Base-by-base conservation (phyloP, 2,329 filamentous ascomycete species). In the Penicillium sp. region DNA sequence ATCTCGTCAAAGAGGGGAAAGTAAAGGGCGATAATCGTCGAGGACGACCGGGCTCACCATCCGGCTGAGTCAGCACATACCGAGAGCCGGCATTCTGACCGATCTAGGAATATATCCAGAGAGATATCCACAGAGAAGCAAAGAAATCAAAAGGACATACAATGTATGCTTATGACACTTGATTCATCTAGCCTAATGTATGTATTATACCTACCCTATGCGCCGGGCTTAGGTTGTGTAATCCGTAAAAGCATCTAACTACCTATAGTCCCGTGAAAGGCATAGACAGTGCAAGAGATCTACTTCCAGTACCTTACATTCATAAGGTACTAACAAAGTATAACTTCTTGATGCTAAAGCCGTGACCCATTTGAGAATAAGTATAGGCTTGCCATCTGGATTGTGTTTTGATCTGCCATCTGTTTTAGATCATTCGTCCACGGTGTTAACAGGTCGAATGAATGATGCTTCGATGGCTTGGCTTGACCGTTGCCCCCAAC, bases 391-490 rank as follows among this genome's bases (percentile, higher is more conserved):
- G 31, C 32, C 28, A 27, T 15, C 23, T 25, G 38, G 38, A 33
- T 8, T 10, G n/a, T 10, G n/a, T 45, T 32, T 58, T 64, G 48
- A 68, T 76, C 59, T 76, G 53, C 74, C 74, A 76, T 74, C 72
- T 65, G 67, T 67, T 76, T 74, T 76, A 77, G 74, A 72, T 70
- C 63, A 67, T 68, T 67, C 62, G 66, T 63, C 67, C 66, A 72
- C 67, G 51, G 65, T 53, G 39, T 42, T 51, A 38, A 35, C 46
- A 53, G 62, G 46, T 55, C 56, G 65, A 63, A 66, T 57, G 61
- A 61, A 60, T 59, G 66, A 70, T 70, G 68, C 67, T 66, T 60
- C 61, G 59, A 70, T 70, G 67, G 67, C 58, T 43, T 39, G 23
- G 28, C 10, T 39, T 25, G 2, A 6, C 27, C 23, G 12, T 25